These are phyloP conservation scores for Begonia loranthoides DNA, from an alignment of 306 rosid genomes.

Conservation along the genomic window DNA sequence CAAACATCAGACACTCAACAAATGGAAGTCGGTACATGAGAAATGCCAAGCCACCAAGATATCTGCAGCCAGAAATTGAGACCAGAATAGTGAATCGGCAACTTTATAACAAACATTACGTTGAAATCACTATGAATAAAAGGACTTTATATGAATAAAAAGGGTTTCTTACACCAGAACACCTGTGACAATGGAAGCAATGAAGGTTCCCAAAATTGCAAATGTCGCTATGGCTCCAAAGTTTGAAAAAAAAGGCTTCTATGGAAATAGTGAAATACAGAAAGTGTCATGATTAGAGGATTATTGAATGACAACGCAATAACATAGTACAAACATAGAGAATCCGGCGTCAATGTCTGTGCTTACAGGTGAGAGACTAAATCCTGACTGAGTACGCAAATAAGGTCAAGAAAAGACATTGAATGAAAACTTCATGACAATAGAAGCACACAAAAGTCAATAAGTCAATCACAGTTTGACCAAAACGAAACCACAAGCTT, in stretches of 20 bases:
- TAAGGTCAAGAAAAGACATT: slow-evolving; percentile 45
- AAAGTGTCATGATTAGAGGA: slow-evolving; percentile 2
- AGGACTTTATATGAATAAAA: no score
- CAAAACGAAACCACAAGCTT: background rate
- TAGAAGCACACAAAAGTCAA: background rate
- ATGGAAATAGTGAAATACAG: slow-evolving; percentile 10
- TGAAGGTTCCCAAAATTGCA: slow-evolving; percentile 79
- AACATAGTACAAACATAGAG: background rate
- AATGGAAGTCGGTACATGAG: slow-evolving; percentile 91
- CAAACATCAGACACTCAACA: slow-evolving; percentile 98
- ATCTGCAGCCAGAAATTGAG: slow-evolving; percentile 29
- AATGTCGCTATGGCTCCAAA: slow-evolving; percentile 98
- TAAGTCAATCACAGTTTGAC: background rate
- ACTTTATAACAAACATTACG: no score
- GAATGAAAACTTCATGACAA: no score
- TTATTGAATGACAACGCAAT: background rate
- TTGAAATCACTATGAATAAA: no score
- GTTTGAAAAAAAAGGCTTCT: slow-evolving; percentile 98
- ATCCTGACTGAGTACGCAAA: slow-evolving; percentile 85
- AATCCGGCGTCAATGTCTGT: slow-evolving; percentile 1
- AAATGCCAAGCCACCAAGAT: slow-evolving; percentile 80
- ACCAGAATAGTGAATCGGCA: no score
- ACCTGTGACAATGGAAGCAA: slow-evolving; percentile 87
- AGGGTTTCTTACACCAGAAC: slow-evolving; percentile 53
- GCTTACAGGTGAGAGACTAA: slow-evolving; percentile 96